Evolutionary conservation across 2,329 filamentous ascomycete species (phyloP).

Genomic region (Alternaria ethzedia): DNA sequence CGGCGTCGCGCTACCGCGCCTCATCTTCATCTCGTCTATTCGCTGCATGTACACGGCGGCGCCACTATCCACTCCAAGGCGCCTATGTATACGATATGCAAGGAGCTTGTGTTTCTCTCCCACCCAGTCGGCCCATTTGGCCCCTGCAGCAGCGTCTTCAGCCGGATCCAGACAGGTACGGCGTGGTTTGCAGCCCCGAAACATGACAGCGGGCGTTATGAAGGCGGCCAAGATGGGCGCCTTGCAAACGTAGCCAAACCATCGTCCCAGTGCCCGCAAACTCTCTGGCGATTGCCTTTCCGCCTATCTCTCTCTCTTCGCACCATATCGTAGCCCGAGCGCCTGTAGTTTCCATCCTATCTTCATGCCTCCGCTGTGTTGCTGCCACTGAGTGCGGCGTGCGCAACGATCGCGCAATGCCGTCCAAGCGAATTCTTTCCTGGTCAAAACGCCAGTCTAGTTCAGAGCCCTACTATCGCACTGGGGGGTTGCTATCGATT

Average conservation of each 20-base stretch:
- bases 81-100: slow-evolving; percentile 4
- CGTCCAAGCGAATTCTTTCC: slow-evolving; percentile 52
- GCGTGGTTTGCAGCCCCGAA: slow-evolving; percentile 14
- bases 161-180: neutral
- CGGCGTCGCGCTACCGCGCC: slow-evolving; percentile 8
- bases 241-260: slow-evolving; percentile 10
- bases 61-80: slow-evolving; percentile 8
- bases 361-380: slow-evolving; percentile 11
- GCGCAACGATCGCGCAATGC: slow-evolving; percentile 35
- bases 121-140: slow-evolving; percentile 12
- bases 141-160: slow-evolving; percentile 17
- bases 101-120: slow-evolving; percentile 1
- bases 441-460: slow-evolving; percentile 52
- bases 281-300: neutral
- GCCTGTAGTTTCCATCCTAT: neutral
- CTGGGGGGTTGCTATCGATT: slow-evolving; percentile 49
- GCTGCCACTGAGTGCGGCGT: slow-evolving; percentile 1
- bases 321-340: neutral
- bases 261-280: neutral
- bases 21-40: slow-evolving; percentile 10
- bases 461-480: slow-evolving; percentile 45
- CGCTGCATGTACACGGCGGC: slow-evolving; percentile 2
- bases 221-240: slow-evolving; percentile 13
- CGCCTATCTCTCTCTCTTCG: neutral
- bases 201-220: slow-evolving; percentile 14